Percentiles rank a stretch among this genome's conserved stretches.
Evolutionary conservation across 2,329 filamentous ascomycete genomes (phyloP).

Genomic region (Raffaelea deltoideospora): DNA sequence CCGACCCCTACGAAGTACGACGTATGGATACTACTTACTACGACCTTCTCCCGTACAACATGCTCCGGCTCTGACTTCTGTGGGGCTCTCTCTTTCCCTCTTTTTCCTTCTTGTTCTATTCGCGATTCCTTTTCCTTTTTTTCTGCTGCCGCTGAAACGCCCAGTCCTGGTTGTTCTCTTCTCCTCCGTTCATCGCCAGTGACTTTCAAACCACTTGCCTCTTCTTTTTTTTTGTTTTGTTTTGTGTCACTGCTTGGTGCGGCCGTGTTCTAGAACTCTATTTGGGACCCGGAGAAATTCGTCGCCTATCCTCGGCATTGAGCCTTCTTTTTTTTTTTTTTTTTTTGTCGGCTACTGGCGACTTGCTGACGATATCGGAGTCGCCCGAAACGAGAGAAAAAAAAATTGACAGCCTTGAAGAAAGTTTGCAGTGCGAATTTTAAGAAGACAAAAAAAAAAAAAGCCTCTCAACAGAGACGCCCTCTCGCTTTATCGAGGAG

Average conservation of each 20-base stretch:
- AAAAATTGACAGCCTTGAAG: too few species aligned
- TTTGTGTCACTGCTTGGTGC: background rate
- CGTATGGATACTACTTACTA: too few species aligned
- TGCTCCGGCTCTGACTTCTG: background rate
- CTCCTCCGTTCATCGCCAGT: background rate
- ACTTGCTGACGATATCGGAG: slow-evolving; percentile 10
- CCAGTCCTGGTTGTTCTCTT: too few species aligned
- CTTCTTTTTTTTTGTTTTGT: background rate
- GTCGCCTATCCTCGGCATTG: slow-evolving; percentile 10
- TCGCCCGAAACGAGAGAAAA: background rate
- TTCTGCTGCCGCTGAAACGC: background rate
- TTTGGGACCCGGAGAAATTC: background rate
- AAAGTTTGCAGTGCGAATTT: too few species aligned
- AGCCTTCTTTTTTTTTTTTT: slow-evolving; percentile 8
- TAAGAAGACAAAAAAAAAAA: too few species aligned
- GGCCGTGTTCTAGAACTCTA: background rate
- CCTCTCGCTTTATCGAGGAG: too few species aligned
- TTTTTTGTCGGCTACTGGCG: too few species aligned
- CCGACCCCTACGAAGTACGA: too few species aligned
- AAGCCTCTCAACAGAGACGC: background rate
- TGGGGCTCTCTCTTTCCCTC: background rate
- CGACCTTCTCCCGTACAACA: background rate
- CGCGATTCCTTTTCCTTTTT: background rate
- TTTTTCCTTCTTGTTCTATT: background rate
- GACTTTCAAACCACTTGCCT: background rate